A percentile compares a stretch with the other conserved stretches of the same genome.
These are phyloP conservation scores for Strobilomyces echinocephalus DNA, from an alignment of 768 basidiomycete genomes.

Conservation along the genomic window DNA sequence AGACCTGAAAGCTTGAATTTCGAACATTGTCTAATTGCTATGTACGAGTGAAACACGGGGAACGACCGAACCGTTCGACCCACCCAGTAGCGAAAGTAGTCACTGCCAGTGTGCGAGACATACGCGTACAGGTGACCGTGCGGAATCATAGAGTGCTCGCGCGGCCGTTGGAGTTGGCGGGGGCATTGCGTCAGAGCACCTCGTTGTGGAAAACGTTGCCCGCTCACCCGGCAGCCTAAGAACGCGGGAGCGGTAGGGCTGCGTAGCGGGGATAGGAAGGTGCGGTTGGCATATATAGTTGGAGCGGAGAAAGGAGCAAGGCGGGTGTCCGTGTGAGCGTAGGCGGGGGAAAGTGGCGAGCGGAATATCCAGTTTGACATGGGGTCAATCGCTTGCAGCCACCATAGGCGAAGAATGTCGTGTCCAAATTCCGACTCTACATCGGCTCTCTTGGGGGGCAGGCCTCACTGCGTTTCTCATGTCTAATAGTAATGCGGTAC, in stretches of 20 bases:
- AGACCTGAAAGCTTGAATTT: no score
- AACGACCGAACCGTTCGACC: slow-evolving; percentile 89
- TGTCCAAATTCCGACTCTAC: no score
- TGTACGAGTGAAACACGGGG: no score
- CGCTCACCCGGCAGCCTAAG: slow-evolving; percentile 64
- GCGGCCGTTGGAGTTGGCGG: slow-evolving; percentile 30
- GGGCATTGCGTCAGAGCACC: slow-evolving; percentile 68
- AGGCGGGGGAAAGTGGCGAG: slow-evolving; percentile 35
- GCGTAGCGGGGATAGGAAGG: slow-evolving; percentile 72
- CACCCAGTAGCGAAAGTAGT: slow-evolving; percentile 95
- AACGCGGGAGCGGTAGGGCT: slow-evolving; percentile 50
- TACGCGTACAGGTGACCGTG: slow-evolving; percentile 70
- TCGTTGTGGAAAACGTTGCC: slow-evolving; percentile 92
- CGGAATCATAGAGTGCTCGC: slow-evolving; percentile 73
- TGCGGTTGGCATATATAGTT: slow-evolving; percentile 81
- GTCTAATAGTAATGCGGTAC: no score
- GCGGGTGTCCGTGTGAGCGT: slow-evolving; percentile 32
- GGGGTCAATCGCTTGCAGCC: no score
- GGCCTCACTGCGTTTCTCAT: no score
- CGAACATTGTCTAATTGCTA: no score
- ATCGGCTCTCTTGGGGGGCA: no score
- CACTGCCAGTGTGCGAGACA: slow-evolving; percentile 88
- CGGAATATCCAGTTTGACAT: no score
- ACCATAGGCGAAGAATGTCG: no score
- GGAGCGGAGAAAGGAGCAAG: slow-evolving; percentile 55